Evolutionary conservation across 768 basidiomycete genomes (phyloP), one percentile per base, ranked within the genome.

Genomic region (Mycena metata): DNA sequence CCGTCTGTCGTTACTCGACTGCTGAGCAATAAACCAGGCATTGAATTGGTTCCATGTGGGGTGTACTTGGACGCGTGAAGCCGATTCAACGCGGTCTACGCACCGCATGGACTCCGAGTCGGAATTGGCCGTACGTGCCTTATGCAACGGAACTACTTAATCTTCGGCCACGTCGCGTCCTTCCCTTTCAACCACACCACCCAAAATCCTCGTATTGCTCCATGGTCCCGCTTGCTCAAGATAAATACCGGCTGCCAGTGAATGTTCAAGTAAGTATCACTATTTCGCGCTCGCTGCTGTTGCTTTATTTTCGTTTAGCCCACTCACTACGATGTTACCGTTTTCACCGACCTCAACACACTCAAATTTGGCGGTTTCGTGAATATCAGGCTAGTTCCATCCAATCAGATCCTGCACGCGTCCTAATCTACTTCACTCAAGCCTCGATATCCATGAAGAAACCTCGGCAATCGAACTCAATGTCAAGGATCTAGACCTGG

Each of bases 281-380:
- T n/a, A 6, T 6, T 3, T 30, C 30, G 30, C 30, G 30, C 30
- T 30, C 30, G 30, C 30, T 30, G 3, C 30, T 30, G 30, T 30
- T 30, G 3, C 30, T 6, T 30, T 30, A 30, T 30, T 30, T 30
- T 30, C 30, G 6, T 6, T 3, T 6, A 30, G 30, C 90, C 94
- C 15, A 85, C 79, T 9, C 93, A 96, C 76, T 96, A 96, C 78
- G 91, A 93, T 72, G 75, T 96, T 56, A 89, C 88, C 51, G 81
- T 96, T 76, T 89, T 87, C 74, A 96, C 95, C 4, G 94, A 98
- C 80, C 88, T 98, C 59, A 85, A 91, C 63, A 84, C 84, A n/a
- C 84, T 89, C 67, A 86, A 81, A 12, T 99, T 96, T 77, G 83
- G 88, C 47, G 97, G 97, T 47, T 84, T 90, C 43, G 93, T 91